Evolutionary conservation across 768 basidiomycete genomes (phyloP).

Genomic region (Tulasnella sp.): DNA sequence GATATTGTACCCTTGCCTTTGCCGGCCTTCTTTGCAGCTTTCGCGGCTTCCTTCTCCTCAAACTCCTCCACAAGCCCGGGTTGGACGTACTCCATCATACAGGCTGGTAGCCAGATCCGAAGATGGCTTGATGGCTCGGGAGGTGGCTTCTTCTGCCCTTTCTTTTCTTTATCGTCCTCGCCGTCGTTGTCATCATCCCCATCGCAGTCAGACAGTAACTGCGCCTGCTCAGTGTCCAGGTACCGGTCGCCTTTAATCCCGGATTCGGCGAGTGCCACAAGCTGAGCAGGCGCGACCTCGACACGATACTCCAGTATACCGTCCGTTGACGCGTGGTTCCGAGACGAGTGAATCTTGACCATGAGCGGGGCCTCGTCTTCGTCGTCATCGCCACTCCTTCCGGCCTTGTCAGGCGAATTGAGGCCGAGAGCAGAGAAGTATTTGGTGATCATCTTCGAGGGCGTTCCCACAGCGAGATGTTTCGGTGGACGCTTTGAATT

Average conservation of each 20-base stretch:
- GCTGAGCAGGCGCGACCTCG: slow-evolving; percentile 55
- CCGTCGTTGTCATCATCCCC: slow-evolving; percentile 29
- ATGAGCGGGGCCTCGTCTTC: slow-evolving; percentile 39
- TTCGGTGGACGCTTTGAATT: slow-evolving; percentile 22
- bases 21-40: slow-evolving; percentile 37
- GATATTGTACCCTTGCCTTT: slow-evolving; percentile 28
- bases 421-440: slow-evolving; percentile 43
- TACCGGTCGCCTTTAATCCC: slow-evolving; percentile 56
- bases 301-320: slow-evolving; percentile 67
- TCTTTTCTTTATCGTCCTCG: slow-evolving; percentile 10
- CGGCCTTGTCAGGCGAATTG: slow-evolving; percentile 20
- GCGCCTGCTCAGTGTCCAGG: slow-evolving; percentile 38
- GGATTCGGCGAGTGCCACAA: slow-evolving; percentile 53
- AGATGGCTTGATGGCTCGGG: slow-evolving; percentile 46
- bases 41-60: slow-evolving; percentile 40
- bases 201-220: slow-evolving; percentile 21
- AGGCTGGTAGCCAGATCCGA: slow-evolving; percentile 75
- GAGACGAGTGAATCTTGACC: slow-evolving; percentile 51
- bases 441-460: slow-evolving; percentile 41
- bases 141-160: slow-evolving; percentile 29
- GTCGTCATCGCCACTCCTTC: slow-evolving; percentile 26
- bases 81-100: slow-evolving; percentile 57
- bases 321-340: slow-evolving; percentile 64
- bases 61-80: slow-evolving; percentile 54
- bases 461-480: slow-evolving; percentile 32